Conservation (phyloP, 176 grass and related monocot genomes). For the Oryza coarctata region DNA sequence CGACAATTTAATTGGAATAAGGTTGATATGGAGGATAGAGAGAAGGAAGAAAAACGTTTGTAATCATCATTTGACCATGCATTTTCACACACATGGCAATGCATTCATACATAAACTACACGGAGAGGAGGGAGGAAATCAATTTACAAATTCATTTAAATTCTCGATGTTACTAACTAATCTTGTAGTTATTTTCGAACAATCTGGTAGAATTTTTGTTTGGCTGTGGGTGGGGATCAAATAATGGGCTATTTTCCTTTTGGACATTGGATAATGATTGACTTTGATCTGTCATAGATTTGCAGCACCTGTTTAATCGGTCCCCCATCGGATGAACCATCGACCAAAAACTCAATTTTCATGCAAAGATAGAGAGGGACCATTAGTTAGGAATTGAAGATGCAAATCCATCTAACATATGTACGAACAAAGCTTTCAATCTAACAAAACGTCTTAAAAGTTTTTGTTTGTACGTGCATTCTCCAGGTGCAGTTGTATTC, state of each 20-base stretch:
- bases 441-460: not conserved
- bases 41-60: too few species aligned
- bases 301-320: not conserved
- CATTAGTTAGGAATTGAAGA: not conserved
- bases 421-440: not conserved
- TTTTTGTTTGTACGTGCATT: not conserved
- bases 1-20: too few species aligned
- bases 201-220: not conserved
- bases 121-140: not conserved
- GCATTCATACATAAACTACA: too few species aligned
- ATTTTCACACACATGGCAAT: too few species aligned
- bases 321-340: not conserved
- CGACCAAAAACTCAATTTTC: not conserved
- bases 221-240: not conserved
- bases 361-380: not conserved
- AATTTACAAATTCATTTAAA: not conserved
- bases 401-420: not conserved
- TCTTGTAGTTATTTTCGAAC: too few species aligned
- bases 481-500: too few species aligned
- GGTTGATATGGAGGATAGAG: too few species aligned
- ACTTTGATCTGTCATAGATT: not conserved
- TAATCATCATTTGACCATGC: too few species aligned
- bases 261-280: not conserved
- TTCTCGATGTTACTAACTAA: too few species aligned
- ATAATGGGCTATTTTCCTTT: not conserved